phyloP scores from a whole-genome alignment of 2,329 filamentous ascomycete species.

The Sclerotiophoma versabilis region DNA sequence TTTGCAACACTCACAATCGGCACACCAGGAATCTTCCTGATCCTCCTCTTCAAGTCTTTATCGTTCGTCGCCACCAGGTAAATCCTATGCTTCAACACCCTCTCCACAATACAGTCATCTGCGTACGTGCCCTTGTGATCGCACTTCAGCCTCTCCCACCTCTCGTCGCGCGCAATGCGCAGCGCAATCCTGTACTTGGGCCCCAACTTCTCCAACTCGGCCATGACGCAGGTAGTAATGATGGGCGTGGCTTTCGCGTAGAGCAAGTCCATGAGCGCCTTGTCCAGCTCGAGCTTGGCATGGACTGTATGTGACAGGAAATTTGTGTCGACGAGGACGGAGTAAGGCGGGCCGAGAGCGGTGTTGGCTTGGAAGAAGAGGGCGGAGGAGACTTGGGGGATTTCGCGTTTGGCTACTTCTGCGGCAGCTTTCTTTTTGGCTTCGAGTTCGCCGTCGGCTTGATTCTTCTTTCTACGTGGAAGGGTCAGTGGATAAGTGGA shows the following conservation, averaged over 20 bases:
- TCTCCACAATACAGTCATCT: conserved; percentile 66
- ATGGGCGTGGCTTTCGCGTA: conserved; percentile 91
- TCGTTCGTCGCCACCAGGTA: conserved; percentile 60
- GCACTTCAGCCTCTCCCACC: conserved; percentile 85
- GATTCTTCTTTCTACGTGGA: conserved; percentile 70
- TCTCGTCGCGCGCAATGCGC: conserved; percentile 84
- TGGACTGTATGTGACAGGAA: conserved; percentile 76
- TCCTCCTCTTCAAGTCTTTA: conserved; percentile 72
- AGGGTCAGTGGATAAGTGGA: conserved; percentile 17
- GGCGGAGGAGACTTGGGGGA: conserved; percentile 77
- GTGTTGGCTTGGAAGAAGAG: conserved; percentile 68
- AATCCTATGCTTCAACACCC: conserved; percentile 56
- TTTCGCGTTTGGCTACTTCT: conserved; percentile 74
- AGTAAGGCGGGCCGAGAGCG: conserved; percentile 83
- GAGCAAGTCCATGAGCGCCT: conserved; percentile 91
- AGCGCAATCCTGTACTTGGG: conserved; percentile 84
- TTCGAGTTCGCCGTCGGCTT: conserved; percentile 67
- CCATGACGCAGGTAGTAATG: conserved; percentile 79
- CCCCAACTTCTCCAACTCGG: conserved; percentile 88
- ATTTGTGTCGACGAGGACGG: conserved; percentile 62
- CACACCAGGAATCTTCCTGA: conserved; percentile 82
- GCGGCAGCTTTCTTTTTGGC: conserved; percentile 64
- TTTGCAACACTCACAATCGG: conserved; percentile 82
- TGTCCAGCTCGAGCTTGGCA: conserved; percentile 85
- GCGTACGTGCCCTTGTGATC: conserved; percentile 90